phyloP scores from a whole-genome alignment of 164 flowering plant species.

The Berberis thunbergii region DNA sequence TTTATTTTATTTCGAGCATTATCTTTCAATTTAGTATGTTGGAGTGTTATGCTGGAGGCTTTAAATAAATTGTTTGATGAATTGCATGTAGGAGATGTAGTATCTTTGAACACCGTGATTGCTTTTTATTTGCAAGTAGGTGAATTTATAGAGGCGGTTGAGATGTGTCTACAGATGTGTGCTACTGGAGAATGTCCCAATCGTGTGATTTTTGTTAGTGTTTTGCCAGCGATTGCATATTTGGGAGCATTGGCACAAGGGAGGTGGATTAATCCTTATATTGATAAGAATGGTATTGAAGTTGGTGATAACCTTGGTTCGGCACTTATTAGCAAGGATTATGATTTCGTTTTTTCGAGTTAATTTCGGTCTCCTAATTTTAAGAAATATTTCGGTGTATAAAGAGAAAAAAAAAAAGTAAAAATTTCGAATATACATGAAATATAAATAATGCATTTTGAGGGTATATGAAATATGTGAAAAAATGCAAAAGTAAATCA shows the following conservation, averaged over 20 bases:
- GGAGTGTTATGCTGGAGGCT: not conserved
- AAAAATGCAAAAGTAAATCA: no score
- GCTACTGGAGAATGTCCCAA: not conserved
- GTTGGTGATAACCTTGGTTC: conserved; percentile 9
- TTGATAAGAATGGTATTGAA: conserved; percentile 3
- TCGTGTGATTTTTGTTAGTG: conserved; percentile 6
- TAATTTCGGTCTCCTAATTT: no score
- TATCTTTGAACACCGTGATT: conserved; percentile 9
- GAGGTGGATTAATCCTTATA: conserved; percentile 7
- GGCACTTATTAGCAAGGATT: conserved; percentile 5
- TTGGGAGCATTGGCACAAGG: conserved; percentile 9
- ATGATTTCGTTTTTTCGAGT: no score
- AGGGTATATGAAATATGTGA: no score
- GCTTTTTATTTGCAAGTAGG: conserved; percentile 6
- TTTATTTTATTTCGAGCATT: not conserved
- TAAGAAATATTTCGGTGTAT: no score
- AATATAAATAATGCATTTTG: no score
- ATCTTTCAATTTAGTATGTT: conserved; percentile 5
- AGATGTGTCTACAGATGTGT: conserved; percentile 5
- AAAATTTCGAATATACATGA: no score
- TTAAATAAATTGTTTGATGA: not conserved
- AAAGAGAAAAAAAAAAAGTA: no score
- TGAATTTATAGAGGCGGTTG: conserved; percentile 1
- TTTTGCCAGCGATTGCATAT: conserved; percentile 4
- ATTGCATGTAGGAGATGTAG: conserved; percentile 5